phyloP scores from a whole-genome alignment of 768 basidiomycete genomes.

The Termitomyces sp. region DNA sequence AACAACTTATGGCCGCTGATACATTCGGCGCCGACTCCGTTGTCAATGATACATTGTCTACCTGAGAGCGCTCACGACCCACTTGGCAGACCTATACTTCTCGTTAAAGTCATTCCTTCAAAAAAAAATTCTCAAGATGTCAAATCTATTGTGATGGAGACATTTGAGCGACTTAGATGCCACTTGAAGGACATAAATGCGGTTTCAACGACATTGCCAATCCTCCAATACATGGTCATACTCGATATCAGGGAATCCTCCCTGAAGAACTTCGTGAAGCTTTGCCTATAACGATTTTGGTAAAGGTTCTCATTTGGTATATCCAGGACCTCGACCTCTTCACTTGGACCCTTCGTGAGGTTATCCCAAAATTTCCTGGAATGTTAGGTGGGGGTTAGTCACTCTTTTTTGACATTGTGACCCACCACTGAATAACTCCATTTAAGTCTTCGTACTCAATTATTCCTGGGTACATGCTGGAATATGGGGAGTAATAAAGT shows the following conservation, averaged over 20 bases:
- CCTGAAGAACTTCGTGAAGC: slow-evolving; percentile 50
- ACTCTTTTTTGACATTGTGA: not conserved
- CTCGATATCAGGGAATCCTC: slow-evolving; percentile 61
- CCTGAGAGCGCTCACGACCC: slow-evolving; percentile 54
- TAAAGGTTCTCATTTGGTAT: slow-evolving; percentile 8
- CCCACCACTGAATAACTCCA: slow-evolving; percentile 4
- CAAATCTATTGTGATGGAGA: slow-evolving; percentile 42
- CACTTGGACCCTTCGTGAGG: slow-evolving; percentile 61
- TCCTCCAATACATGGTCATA: slow-evolving; percentile 64
- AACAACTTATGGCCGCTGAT: slow-evolving; percentile 36
- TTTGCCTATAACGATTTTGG: slow-evolving; percentile 1
- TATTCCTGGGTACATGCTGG: slow-evolving; percentile 73
- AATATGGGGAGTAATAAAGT: slow-evolving; percentile 67
- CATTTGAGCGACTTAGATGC: slow-evolving; percentile 54
- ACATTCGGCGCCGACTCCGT: slow-evolving; percentile 24
- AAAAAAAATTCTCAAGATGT: slow-evolving; percentile 32
- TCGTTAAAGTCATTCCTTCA: slow-evolving; percentile 46
- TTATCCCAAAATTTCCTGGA: slow-evolving; percentile 70
- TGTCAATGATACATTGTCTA: slow-evolving; percentile 45
- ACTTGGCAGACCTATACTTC: slow-evolving; percentile 61
- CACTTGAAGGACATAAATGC: slow-evolving; percentile 51
- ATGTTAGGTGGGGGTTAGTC: slow-evolving; percentile 68
- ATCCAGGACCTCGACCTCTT: slow-evolving; percentile 57
- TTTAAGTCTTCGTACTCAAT: slow-evolving; percentile 64
- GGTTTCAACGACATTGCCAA: slow-evolving; percentile 25